These are phyloP conservation scores for Suhomyces tanzawaensis DNA, from an alignment of 805 yeast genomes.

Conservation along the genomic window DNA sequence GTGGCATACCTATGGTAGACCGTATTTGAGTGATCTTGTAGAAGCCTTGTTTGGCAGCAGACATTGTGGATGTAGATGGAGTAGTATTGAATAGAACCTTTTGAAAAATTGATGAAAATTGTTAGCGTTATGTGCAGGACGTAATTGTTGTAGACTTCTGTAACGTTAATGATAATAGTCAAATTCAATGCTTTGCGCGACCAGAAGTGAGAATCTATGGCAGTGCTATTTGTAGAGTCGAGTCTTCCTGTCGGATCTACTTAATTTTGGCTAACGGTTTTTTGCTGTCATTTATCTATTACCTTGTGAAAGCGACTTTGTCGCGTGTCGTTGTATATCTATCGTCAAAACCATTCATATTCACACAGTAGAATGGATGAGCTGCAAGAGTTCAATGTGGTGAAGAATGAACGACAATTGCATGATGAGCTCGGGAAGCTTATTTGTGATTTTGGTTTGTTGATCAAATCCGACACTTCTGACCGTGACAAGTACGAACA, in stretches of 20 bases:
- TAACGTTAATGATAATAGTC: too few relatives aligned
- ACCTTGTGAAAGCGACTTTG: too few relatives aligned
- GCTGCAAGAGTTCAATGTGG: constrained; percentile 6
- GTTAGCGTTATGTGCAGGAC: neutral
- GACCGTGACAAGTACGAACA: constrained; percentile 9
- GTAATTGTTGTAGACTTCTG: too few relatives aligned
- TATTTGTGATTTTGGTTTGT: neutral
- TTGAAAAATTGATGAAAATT: neutral
- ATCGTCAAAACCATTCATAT: too few relatives aligned
- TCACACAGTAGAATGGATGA: constrained; percentile 8
- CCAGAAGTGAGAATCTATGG: too few relatives aligned
- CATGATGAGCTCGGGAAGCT: constrained; percentile 10
- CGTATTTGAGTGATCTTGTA: constrained; percentile 71
- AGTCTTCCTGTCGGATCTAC: too few relatives aligned
- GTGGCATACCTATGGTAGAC: constrained; percentile 85
- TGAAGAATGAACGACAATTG: constrained; percentile 16
- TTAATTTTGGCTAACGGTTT: too few relatives aligned
- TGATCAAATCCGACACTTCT: constrained; percentile 1
- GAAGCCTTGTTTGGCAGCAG: constrained; percentile 17
- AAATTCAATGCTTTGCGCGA: too few relatives aligned
- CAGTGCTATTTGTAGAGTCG: too few relatives aligned
- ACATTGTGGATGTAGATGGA: neutral
- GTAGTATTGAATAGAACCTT: neutral
- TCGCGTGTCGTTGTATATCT: too few relatives aligned
- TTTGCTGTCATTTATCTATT: too few relatives aligned